These are phyloP conservation scores for Monilinia laxa DNA, from an alignment of 2,329 filamentous ascomycete species.

Conservation along the genomic window DNA sequence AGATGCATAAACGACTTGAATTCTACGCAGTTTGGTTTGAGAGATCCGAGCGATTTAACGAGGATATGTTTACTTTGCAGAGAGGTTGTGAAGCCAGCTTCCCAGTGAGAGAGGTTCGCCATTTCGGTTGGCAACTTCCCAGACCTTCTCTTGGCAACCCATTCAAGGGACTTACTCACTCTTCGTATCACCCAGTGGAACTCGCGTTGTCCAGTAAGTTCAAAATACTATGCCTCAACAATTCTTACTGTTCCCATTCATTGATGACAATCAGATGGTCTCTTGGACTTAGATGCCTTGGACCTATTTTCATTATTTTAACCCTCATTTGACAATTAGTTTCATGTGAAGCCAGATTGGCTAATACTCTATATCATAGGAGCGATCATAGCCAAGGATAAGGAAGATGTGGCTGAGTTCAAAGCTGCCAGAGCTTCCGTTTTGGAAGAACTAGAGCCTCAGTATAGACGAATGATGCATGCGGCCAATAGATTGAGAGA, in stretches of 20 bases:
- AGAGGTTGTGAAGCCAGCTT: neutral
- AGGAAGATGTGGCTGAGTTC: conserved; percentile 16
- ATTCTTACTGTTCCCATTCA: neutral
- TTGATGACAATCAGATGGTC: neutral
- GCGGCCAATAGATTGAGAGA: conserved; percentile 13
- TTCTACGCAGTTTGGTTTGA: conserved; percentile 2
- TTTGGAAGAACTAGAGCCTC: conserved; percentile 19
- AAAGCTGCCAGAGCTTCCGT: conserved; percentile 17
- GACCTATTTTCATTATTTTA: neutral
- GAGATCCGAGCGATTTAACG: neutral
- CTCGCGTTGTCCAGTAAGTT: conserved; percentile 18
- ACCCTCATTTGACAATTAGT: too few relatives aligned
- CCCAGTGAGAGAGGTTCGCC: conserved; percentile 3
- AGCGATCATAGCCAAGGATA: conserved; percentile 11
- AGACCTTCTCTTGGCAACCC: conserved; percentile 16
- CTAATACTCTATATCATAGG: neutral
- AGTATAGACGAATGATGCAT: conserved; percentile 21
- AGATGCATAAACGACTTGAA: conserved; percentile 12
- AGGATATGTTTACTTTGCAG: conserved; percentile 9
- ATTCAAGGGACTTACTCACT: neutral
- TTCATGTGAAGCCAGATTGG: too few relatives aligned
- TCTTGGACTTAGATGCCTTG: neutral
- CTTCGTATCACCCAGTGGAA: conserved; percentile 18
- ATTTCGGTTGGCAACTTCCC: conserved; percentile 19
- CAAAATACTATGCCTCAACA: neutral